Evolutionary conservation across 495 filamentous ascomycete genomes (phyloP), one percentile per base, ranked within the genome.

Genomic region (Lindgomyces ingoldianus): DNA sequence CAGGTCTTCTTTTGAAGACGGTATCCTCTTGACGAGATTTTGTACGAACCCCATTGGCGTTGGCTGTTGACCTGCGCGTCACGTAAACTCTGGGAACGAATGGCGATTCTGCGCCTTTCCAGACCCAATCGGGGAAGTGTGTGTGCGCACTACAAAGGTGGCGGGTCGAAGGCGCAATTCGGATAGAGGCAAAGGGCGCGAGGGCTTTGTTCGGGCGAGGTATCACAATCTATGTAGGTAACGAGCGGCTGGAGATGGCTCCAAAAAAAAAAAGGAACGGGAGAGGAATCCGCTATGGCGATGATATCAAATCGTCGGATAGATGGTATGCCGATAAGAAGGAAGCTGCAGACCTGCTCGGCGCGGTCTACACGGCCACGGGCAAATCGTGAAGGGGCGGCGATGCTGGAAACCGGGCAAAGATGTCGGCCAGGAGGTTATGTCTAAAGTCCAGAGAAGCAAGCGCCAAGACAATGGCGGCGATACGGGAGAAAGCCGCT

Each of bases 11-110:
- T 82, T 80, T 70, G 83, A 74, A 36, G 83, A 85, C 39, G 86
- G 85, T 74, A 90, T 74, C 72, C 86, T 82, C 77, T 87, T 86
- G 55, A 77, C 75, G 52, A 89, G 72, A 69, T 86, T 81, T 72
- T 85, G 83, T 73, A 85, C 79, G 69, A 88, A 79, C 62, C 85
- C 81, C 87, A 89, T 88, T 41, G 64, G 52, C 29, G 21, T 42
- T 19, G 30, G 42, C 47, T 36, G 30, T 52, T 21, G 64, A 65
- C 41, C 18, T 14, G 44, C 53, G 44, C 29, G 64, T 51, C 46
- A 51, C 56, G 22, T 49, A 21, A 59, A 27, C 48, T 50, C 16
- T 44, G 50, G n/a, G 57, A 33, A 27, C 24, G 22, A 45, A 45
- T 33, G 42, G 41, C 41, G 27, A 44, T 11, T 11, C 18, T 30